A percentile compares a stretch with the other conserved stretches of the same genome.
These are phyloP conservation scores for Neofusicoccum umdonicola DNA, from an alignment of 2,329 filamentous ascomycete genomes.

Conservation along the genomic window DNA sequence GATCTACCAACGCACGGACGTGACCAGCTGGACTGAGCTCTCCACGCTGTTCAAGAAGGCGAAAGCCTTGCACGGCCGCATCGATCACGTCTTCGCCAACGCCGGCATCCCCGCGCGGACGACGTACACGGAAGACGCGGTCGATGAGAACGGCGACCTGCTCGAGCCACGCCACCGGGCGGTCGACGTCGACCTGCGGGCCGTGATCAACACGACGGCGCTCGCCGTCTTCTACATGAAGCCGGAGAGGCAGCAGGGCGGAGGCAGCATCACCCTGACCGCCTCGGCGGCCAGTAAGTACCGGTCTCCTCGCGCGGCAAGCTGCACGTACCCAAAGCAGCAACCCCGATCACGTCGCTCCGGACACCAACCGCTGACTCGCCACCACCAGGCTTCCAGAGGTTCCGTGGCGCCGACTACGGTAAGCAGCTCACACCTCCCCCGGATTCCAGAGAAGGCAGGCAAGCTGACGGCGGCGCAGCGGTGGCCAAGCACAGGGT, in stretches of 20 bases:
- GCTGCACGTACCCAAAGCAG: not conserved
- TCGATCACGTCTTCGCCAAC: conserved; percentile 54
- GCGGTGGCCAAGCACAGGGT: not conserved
- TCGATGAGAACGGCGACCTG: not conserved
- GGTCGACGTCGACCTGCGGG: conserved; percentile 46
- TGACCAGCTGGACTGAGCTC: conserved; percentile 52
- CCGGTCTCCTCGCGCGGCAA: conserved; percentile 26
- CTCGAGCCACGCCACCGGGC: not conserved
- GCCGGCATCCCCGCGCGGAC: conserved; percentile 53
- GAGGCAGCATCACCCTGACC: conserved; percentile 27
- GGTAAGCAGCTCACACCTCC: not conserved
- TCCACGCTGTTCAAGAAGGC: conserved; percentile 52
- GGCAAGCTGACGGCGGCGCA: not conserved
- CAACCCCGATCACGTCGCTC: not conserved
- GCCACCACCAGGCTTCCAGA: not conserved
- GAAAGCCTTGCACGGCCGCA: conserved; percentile 38
- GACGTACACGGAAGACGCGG: conserved; percentile 45
- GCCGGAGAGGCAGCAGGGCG: conserved; percentile 47
- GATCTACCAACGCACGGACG: conserved; percentile 32
- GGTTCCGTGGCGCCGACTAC: not conserved
- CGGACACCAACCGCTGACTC: not conserved
- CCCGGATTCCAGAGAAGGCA: not conserved
- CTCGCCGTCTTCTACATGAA: conserved; percentile 53
- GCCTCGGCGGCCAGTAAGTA: conserved; percentile 44
- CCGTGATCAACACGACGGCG: conserved; percentile 50